Percentiles rank a stretch among this genome's conserved stretches.
These are phyloP conservation scores for Inga leiocalycina DNA, from an alignment of 306 rosid species.

Conservation along the genomic window DNA sequence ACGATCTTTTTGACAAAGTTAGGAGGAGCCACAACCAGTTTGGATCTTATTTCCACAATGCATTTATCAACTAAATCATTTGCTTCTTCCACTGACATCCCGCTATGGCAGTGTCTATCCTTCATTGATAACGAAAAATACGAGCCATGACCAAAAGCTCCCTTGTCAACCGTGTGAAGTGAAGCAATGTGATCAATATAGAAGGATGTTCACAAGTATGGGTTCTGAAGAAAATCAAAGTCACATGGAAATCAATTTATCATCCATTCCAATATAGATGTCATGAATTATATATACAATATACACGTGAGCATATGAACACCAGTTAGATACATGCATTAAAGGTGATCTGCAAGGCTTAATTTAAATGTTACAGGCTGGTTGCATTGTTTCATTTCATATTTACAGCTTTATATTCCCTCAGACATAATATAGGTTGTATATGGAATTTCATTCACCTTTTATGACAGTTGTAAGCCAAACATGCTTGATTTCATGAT, in stretches of 20 bases:
- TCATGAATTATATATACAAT: constrained; percentile 16
- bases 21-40: constrained; percentile 72
- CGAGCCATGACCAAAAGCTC: constrained; percentile 72
- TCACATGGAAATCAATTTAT: constrained; percentile 20
- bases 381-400: background rate
- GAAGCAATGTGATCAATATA: constrained; percentile 70
- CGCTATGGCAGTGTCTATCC: constrained; percentile 68
- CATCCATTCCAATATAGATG: constrained; percentile 15
- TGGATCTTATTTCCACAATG: constrained; percentile 61
- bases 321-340: background rate
- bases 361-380: background rate
- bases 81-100: constrained; percentile 66
- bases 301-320: background rate
- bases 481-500: too few species aligned
- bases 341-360: background rate
- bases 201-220: constrained; percentile 66
- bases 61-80: constrained; percentile 58
- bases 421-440: too few species aligned
- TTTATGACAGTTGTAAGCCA: too few species aligned
- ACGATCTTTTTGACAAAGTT: constrained; percentile 73
- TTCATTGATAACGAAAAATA: constrained; percentile 61
- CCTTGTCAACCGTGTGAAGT: constrained; percentile 77
- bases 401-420: too few species aligned
- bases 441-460: too few species aligned
- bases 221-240: constrained; percentile 50